These are phyloP conservation scores for Stachybotrys chlorohalonatus DNA, from an alignment of 2,329 filamentous ascomycete genomes.

Conservation along the genomic window DNA sequence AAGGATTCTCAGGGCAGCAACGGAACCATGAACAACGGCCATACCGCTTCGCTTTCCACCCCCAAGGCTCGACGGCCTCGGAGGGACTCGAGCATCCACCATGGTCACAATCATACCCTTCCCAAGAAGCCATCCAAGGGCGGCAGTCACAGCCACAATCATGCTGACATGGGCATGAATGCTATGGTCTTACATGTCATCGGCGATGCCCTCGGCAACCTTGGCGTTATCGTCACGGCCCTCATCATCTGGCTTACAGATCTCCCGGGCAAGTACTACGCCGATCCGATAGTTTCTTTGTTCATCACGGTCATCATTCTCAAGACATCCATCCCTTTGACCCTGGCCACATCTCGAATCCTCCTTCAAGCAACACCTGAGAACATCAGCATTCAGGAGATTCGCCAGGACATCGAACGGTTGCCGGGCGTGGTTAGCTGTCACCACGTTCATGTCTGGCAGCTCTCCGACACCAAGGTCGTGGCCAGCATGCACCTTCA, in stretches of 20 bases:
- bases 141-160: conserved; percentile 61
- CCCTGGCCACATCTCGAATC: conserved; percentile 73
- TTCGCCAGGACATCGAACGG: conserved; percentile 81
- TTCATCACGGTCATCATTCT: conserved; percentile 80
- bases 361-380: conserved; percentile 89
- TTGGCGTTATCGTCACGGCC: conserved; percentile 76
- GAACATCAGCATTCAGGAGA: conserved; percentile 78
- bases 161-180: conserved; percentile 92
- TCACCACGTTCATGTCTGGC: conserved; percentile 97
- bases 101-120: conserved; percentile 72
- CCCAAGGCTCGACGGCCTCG: conserved; percentile 19
- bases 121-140: conserved; percentile 53
- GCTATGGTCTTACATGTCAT: conserved; percentile 70
- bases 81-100: conserved; percentile 50
- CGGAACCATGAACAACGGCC: conserved; percentile 14
- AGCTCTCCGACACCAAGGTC: conserved; percentile 88
- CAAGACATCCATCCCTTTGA: conserved; percentile 68
- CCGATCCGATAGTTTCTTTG: conserved; percentile 85
- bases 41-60: conserved; percentile 11
- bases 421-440: conserved; percentile 82
- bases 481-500: conserved; percentile 92
- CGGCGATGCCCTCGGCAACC: conserved; percentile 77
- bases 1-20: conserved; percentile 24
- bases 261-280: conserved; percentile 74
- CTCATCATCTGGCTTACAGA: conserved; percentile 86